phyloP scores from a whole-genome alignment of 2,329 filamentous ascomycete genomes.

The Atkinsonella hypoxylon region DNA sequence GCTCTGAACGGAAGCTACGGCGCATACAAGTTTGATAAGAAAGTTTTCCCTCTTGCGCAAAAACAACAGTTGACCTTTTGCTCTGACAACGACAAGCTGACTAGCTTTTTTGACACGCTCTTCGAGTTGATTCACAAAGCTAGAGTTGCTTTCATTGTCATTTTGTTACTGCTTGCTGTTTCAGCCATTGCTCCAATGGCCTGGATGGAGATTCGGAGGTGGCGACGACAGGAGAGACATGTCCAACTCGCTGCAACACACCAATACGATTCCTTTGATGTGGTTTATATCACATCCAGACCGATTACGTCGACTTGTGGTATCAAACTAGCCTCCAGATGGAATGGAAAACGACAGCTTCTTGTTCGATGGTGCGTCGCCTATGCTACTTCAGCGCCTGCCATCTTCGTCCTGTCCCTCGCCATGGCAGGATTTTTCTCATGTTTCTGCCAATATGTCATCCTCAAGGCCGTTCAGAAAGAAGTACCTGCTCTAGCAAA shows the following conservation, averaged over 20 bases:
- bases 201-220: conserved; percentile 67
- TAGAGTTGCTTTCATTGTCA: conserved; percentile 63
- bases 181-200: conserved; percentile 68
- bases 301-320: conserved; percentile 64
- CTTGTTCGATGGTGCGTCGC: conserved; percentile 74
- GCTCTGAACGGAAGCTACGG: conserved; percentile 60
- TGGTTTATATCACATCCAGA: conserved; percentile 76
- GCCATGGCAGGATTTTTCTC: conserved; percentile 72
- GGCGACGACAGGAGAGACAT: conserved; percentile 58
- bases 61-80: conserved; percentile 82
- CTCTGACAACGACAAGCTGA: conserved; percentile 70
- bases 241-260: conserved; percentile 53
- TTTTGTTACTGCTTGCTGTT: conserved; percentile 60
- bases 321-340: conserved; percentile 53
- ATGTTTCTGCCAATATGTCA: conserved; percentile 69
- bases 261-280: conserved; percentile 70
- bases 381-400: conserved; percentile 74
- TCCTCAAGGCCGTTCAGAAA: conserved; percentile 62
- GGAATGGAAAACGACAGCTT: conserved; percentile 55
- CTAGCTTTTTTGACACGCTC: conserved; percentile 69
- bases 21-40: conserved; percentile 65
- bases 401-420: conserved; percentile 76
- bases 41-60: conserved; percentile 67
- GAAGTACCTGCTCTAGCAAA: conserved; percentile 63
- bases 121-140: conserved; percentile 54